Base-by-base conservation (phyloP, 164 flowering plant genomes). In the Kalanchoe fedtschenkoi region DNA sequence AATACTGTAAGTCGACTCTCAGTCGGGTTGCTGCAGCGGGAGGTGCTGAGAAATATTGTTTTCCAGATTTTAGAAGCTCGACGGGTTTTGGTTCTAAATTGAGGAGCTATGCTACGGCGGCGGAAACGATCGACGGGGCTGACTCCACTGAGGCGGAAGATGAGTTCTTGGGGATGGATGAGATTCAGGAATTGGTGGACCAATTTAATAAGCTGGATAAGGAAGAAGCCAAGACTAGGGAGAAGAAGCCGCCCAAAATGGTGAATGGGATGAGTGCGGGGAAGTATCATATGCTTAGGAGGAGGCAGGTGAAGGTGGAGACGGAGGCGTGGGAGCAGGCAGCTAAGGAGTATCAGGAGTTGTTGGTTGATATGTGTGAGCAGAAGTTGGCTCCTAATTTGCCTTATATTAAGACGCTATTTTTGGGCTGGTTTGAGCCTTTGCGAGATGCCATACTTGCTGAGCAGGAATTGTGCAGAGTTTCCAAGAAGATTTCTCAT, bases 361-460 rank as follows among this genome's bases (percentile, higher is more conserved):
- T 85, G 28, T 58, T 81, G 16, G 38, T 21, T 46, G 86, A 81
- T 60, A 85, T 85, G 85, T 81, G 91, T 62, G 77, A 83, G 76
- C 83, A 83, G 62, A 85, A 81, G 73, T 74, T 85, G 32, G 86
- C 85, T 1, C 91, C 91, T 55, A 85, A 80, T 74, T 74, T 85
- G 72, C 91, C 91, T 0, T 85, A 81, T 43, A 62, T 85, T 32
- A 85, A 85, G 72, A 73, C 83, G 0, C 67, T 85, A 73, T 83
- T 85, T 51, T 76, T 85, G 30, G 88, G 88, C 54, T 85, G 91
- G 91, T 85, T 85, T 64, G 85, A 81, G 76, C 91, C 91, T 14
- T 59, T 85, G 66, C 64, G 70, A 34, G 74, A 80, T 67, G 82
- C 78, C 1, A 82, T 84, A 66, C 66, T 62, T 15, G 77, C 73